Conservation (phyloP, 495 filamentous ascomycete species). For the Trichoderma reesei region DNA sequence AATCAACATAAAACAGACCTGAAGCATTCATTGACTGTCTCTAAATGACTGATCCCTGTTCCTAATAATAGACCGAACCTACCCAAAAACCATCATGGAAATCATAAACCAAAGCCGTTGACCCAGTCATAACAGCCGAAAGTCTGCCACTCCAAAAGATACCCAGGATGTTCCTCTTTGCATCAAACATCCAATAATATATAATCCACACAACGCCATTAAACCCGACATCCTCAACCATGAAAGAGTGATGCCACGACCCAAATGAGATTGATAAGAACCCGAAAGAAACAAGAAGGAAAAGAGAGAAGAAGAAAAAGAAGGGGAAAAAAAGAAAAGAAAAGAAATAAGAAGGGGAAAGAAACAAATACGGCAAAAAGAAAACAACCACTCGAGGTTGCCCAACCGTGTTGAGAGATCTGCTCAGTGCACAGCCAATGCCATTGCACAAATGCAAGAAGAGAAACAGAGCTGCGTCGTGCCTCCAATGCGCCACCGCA, state of each 20-base stretch:
- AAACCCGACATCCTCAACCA: background rate
- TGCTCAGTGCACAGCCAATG: background rate
- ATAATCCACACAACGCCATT: background rate
- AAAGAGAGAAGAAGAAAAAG: background rate
- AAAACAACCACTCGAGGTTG: too few relatives aligned
- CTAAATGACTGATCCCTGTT: background rate
- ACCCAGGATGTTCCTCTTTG: too few relatives aligned
- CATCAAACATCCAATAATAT: background rate
- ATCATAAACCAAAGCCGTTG: background rate
- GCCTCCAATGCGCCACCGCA: background rate
- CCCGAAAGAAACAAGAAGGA: background rate
- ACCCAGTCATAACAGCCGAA: background rate
- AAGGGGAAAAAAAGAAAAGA: background rate
- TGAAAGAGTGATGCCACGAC: too few relatives aligned
- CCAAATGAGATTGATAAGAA: background rate
- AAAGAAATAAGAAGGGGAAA: background rate
- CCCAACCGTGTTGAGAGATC: too few relatives aligned
- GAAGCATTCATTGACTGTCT: constrained; percentile 5
- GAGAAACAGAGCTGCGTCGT: background rate
- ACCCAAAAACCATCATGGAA: background rate
- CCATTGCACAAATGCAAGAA: background rate
- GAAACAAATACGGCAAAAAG: background rate
- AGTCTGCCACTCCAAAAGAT: too few relatives aligned
- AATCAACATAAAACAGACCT: background rate
- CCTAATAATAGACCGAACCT: too few relatives aligned